Evolutionary conservation across 495 filamentous ascomycete species (phyloP).

Genomic region (Aeminium ludgeri): DNA sequence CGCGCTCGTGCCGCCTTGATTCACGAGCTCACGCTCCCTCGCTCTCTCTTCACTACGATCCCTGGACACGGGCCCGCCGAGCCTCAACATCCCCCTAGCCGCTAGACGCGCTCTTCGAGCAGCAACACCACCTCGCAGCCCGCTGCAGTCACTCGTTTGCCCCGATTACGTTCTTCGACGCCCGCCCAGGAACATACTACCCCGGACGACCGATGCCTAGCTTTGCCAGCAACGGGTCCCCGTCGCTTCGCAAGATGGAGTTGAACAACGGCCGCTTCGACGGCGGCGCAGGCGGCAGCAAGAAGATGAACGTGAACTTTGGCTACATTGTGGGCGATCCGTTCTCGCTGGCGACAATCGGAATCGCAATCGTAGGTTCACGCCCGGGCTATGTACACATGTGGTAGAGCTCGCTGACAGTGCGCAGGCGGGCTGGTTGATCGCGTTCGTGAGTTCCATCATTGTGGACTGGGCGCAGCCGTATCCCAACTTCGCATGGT

Average conservation of each 20-base stretch:
- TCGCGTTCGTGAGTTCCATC: slow-evolving; percentile 72
- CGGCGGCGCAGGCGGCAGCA: slow-evolving; percentile 34
- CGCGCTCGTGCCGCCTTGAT: too few species aligned
- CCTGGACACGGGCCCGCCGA: too few species aligned
- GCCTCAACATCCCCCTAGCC: too few species aligned
- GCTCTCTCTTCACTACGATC: too few species aligned
- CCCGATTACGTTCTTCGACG: background rate
- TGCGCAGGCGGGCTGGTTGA: slow-evolving; percentile 77
- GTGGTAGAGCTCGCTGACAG: background rate
- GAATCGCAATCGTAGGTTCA: slow-evolving; percentile 67
- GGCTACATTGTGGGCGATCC: slow-evolving; percentile 91
- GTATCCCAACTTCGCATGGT: slow-evolving; percentile 84
- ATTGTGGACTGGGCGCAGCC: slow-evolving; percentile 42
- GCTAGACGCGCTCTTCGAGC: slow-evolving; percentile 2
- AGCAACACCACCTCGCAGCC: background rate
- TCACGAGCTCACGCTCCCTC: too few species aligned
- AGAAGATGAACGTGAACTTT: too few species aligned
- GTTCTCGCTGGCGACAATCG: slow-evolving; percentile 85
- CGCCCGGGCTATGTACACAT: background rate
- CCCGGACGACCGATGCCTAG: slow-evolving; percentile 36
- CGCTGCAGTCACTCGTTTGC: background rate
- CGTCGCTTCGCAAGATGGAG: slow-evolving; percentile 73
- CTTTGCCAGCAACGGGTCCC: slow-evolving; percentile 56
- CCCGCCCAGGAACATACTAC: background rate
- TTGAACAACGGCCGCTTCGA: slow-evolving; percentile 30